These are phyloP conservation scores for Talaromyces islandicus DNA, from an alignment of 2,329 filamentous ascomycete species.

Conservation along the genomic window DNA sequence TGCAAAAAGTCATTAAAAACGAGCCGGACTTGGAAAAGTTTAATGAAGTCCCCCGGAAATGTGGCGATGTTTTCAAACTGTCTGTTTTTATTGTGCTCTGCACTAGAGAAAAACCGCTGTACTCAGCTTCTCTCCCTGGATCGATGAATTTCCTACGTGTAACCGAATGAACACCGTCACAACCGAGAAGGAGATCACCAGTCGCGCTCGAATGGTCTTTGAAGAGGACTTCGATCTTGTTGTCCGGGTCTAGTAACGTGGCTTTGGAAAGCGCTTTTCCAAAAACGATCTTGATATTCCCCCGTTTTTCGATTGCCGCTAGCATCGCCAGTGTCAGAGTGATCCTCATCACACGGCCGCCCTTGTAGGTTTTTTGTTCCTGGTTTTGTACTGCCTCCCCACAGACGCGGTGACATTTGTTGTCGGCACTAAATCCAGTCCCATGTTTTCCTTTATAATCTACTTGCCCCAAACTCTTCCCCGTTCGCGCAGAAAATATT, in stretches of 20 bases:
- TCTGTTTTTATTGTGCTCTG: constrained; percentile 27
- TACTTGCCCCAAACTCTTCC: constrained; percentile 30
- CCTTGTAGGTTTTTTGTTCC: constrained; percentile 28
- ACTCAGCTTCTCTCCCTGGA: constrained; percentile 28
- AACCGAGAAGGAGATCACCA: constrained; percentile 34
- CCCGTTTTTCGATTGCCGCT: constrained; percentile 28
- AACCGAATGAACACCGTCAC: constrained; percentile 37
- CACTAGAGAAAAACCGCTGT: constrained; percentile 37
- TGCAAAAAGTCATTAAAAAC: constrained; percentile 35
- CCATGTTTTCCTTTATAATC: constrained; percentile 33
- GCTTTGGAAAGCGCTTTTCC: constrained; percentile 35
- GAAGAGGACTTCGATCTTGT: constrained; percentile 20
- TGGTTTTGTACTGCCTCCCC: background rate
- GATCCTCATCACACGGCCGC: constrained; percentile 37
- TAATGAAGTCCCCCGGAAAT: constrained; percentile 35
- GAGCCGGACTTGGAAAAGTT: constrained; percentile 35
- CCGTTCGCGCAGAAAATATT: constrained; percentile 36
- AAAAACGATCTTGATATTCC: constrained; percentile 35
- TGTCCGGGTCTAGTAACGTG: constrained; percentile 9
- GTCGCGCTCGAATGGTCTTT: constrained; percentile 28
- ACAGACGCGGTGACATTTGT: background rate
- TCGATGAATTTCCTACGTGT: constrained; percentile 33
- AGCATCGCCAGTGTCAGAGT: constrained; percentile 37
- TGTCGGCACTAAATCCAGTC: constrained; percentile 24
- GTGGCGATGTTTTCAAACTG: constrained; percentile 19